Conservation (phyloP, 352 stramenopile species). For the Pythium utonaiense region DNA sequence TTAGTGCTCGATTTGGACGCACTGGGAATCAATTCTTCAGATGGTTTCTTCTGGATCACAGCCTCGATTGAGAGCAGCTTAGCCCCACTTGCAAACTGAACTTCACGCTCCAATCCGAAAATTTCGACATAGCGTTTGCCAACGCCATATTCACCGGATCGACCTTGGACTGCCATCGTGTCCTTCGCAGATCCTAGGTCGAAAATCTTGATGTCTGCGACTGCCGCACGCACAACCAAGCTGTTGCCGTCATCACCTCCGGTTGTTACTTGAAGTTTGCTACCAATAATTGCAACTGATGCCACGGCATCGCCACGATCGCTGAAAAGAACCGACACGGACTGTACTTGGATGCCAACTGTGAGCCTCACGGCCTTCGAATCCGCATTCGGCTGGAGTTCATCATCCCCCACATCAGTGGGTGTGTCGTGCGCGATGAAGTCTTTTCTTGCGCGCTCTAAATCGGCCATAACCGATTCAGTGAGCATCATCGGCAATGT, state of each 20-base stretch:
- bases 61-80: slow-evolving; percentile 49
- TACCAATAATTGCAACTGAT: slow-evolving; percentile 53
- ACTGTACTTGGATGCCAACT: slow-evolving; percentile 55
- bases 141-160: slow-evolving; percentile 1
- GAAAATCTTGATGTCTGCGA: slow-evolving; percentile 73
- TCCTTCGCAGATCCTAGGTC: slow-evolving; percentile 45
- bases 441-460: slow-evolving; percentile 69
- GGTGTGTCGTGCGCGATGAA: slow-evolving; percentile 36
- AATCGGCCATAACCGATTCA: slow-evolving; percentile 75
- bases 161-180: not conserved
- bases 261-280: slow-evolving; percentile 14
- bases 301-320: slow-evolving; percentile 61
- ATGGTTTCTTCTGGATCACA: slow-evolving; percentile 7
- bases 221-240: slow-evolving; percentile 38
- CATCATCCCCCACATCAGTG: not conserved
- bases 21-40: not conserved
- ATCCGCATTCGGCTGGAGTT: not conserved
- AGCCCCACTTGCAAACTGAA: not conserved
- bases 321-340: slow-evolving; percentile 72
- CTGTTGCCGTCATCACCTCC: slow-evolving; percentile 15
- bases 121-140: slow-evolving; percentile 45
- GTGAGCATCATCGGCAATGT: slow-evolving; percentile 66
- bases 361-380: slow-evolving; percentile 21
- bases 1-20: slow-evolving; percentile 33
- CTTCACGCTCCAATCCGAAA: slow-evolving; percentile 41